Evolutionary conservation across 805 yeast species (phyloP), one percentile per base, ranked within the genome.

Genomic region (Starmerella tilneyi): DNA sequence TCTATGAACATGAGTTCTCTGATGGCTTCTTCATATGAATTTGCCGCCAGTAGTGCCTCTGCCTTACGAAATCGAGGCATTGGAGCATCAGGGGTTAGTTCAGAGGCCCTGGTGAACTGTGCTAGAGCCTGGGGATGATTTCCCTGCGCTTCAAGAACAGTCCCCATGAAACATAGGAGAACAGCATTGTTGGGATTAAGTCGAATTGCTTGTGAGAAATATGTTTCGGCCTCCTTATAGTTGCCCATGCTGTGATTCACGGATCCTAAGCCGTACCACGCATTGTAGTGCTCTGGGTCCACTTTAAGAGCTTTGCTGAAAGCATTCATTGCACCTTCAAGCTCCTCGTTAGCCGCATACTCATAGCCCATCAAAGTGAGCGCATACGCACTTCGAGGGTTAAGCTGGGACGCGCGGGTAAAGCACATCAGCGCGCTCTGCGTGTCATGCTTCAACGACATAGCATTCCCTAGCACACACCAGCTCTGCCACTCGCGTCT

Each of bases 291-390:
- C 46, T 86, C 70, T 38, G 79, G 72, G 57, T 89, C 94, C 33
- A 79, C 71, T 20, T 80, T 66, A 37, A 92, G 69, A 3, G 96
- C 94, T 50, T 71, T 69, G 29, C 95, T 65, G 70, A 86, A 92
- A 49, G 84, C 76, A 46, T 81, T 84, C 50, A 82, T 72, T 0
- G 98, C 96, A 59, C 78, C 75, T 59, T 86, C 96, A 64, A 81
- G 84, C 29, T 94, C 86, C 64, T 94, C 98, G 56, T 76, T 84
- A 2, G 89, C 73, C 27, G 84, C 76, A 58, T 75, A 78, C 63
- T 92, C 99, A 61, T 92, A 97, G 0, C 96, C 99, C 65, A 83
- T 85, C 47, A 92, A 69, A 0, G 97, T 88, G 59, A 84, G 83
- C 0, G 95, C 95, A 60, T 89, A 89, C 0, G 92, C 80, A 60